A percentile compares a stretch with the other conserved stretches of the same genome.
Evolutionary conservation across 2,329 filamentous ascomycete species (phyloP).

Genomic region (Ampelomyces quisqualis): DNA sequence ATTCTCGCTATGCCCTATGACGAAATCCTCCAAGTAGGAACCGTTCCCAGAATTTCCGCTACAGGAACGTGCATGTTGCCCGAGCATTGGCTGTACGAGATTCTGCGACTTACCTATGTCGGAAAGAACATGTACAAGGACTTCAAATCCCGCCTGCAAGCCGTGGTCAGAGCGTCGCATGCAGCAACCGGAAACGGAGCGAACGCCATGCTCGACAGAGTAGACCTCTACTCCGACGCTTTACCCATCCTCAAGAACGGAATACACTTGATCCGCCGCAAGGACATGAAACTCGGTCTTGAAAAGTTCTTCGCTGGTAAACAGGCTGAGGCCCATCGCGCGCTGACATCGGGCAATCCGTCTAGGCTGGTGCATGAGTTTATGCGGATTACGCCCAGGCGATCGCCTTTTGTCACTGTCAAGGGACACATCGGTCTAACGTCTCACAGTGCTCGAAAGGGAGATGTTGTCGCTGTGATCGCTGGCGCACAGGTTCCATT

Average conservation of each 20-base stretch:
- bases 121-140: neutral
- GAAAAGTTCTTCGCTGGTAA: too few species aligned
- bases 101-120: constrained; percentile 10
- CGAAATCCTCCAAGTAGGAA: neutral
- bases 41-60: constrained; percentile 1
- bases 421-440: constrained; percentile 15
- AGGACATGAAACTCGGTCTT: too few species aligned
- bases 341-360: too few species aligned
- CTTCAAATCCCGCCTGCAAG: constrained; percentile 7
- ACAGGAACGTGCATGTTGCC: constrained; percentile 5
- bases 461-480: constrained; percentile 15
- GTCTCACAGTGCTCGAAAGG: constrained; percentile 7
- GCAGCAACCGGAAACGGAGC: too few species aligned
- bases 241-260: too few species aligned
- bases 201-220: too few species aligned
- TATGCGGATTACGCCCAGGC: constrained; percentile 7
- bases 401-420: constrained; percentile 12
- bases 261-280: too few species aligned
- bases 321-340: too few species aligned
- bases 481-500: constrained; percentile 16
- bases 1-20: neutral
- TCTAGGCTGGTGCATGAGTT: too few species aligned
- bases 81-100: constrained; percentile 9
- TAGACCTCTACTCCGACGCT: too few species aligned
- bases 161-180: constrained; percentile 5